Percentiles rank a stretch among this genome's conserved stretches.
Conservation (phyloP, 2,329 filamentous ascomycete species). For the Colletotrichum cuscutae region DNA sequence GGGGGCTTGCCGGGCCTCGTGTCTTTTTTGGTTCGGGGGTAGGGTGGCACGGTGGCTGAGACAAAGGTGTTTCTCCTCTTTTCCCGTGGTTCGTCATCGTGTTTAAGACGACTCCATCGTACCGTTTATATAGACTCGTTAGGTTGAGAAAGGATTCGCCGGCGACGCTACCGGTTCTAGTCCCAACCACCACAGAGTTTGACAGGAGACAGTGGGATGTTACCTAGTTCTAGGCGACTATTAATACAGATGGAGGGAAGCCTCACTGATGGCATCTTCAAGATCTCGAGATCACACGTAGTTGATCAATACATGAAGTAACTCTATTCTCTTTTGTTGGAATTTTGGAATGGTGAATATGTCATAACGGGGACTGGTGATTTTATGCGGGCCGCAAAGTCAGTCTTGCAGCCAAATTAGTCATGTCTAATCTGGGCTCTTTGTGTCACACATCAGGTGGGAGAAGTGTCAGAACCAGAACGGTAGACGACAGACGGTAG, state of each 20-base stretch:
- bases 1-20: not conserved
- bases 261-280: not conserved
- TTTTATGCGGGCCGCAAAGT: not conserved
- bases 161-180: no score
- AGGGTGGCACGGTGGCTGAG: not conserved
- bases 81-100: not conserved
- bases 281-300: not conserved
- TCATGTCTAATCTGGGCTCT: not conserved
- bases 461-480: not conserved
- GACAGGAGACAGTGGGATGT: not conserved
- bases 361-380: not conserved
- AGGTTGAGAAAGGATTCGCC: not conserved
- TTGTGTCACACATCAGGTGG: not conserved
- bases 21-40: not conserved
- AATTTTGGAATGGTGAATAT: slow-evolving; percentile 5
- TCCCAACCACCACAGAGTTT: not conserved
- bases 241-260: not conserved
- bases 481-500: not conserved
- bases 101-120: not conserved
- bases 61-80: not conserved
- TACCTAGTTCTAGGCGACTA: not conserved
- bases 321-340: not conserved
- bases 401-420: not conserved
- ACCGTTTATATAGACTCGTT: not conserved
- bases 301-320: not conserved